Evolutionary conservation across 352 stramenopile genomes (phyloP).

Genomic region (Blastocystis hominis): DNA sequence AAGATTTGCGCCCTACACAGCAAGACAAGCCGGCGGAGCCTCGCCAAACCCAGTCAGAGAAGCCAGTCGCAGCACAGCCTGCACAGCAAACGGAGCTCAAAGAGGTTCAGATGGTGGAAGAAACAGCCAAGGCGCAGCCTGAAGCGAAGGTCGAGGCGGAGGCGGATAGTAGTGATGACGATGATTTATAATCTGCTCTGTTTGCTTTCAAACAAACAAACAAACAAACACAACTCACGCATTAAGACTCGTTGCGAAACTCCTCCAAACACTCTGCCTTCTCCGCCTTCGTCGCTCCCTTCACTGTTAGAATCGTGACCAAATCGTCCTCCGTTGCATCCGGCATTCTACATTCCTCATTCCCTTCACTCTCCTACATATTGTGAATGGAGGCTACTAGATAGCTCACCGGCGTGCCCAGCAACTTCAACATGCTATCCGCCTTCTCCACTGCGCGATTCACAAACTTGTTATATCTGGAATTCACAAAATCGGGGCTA

Average conservation of each 20-base stretch:
- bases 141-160: no score
- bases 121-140: no score
- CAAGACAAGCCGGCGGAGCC: no score
- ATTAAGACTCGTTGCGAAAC: not conserved
- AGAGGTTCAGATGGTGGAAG: no score
- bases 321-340: slow-evolving; percentile 19
- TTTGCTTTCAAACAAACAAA: not conserved
- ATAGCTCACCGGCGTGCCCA: slow-evolving; percentile 84
- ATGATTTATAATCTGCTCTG: no score
- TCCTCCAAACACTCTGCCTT: slow-evolving; percentile 36
- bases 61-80: no score
- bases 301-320: not conserved
- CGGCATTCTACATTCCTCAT: not conserved
- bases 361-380: slow-evolving; percentile 71
- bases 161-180: no score
- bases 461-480: slow-evolving; percentile 91
- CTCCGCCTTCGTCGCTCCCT: slow-evolving; percentile 20
- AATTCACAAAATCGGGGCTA: not conserved
- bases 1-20: no score
- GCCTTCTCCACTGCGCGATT: slow-evolving; percentile 67
- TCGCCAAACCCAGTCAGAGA: no score
- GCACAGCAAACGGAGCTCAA: no score
- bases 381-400: slow-evolving; percentile 79
- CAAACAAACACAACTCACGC: not conserved
- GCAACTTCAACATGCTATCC: slow-evolving; percentile 91